phyloP scores from a whole-genome alignment of 306 rosid genomes.

The Castanopsis chinensis region DNA sequence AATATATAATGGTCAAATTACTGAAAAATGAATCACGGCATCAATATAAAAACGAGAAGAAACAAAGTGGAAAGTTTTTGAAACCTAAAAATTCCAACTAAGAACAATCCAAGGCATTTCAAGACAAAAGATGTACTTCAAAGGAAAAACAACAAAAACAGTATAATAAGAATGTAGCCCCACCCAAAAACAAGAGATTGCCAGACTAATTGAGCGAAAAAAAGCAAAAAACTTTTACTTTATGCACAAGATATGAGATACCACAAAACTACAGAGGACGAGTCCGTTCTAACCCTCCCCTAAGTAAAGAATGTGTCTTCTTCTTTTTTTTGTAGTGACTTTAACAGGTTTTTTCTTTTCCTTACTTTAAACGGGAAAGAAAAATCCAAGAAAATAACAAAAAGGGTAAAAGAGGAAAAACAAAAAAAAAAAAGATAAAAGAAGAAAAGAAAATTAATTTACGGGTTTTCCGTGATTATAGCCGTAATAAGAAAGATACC shows the following conservation, averaged over 20 bases:
- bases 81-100: too few relatives aligned
- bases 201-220: not conserved
- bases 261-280: constrained; percentile 13
- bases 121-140: too few relatives aligned
- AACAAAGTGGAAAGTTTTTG: too few relatives aligned
- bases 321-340: not conserved
- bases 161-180: too few relatives aligned
- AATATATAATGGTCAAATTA: too few relatives aligned
- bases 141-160: too few relatives aligned
- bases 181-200: not conserved
- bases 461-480: constrained; percentile 60
- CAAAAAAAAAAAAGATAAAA: not conserved
- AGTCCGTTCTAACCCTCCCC: constrained; percentile 23
- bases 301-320: constrained; percentile 42
- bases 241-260: constrained; percentile 32
- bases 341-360: constrained; percentile 23
- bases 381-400: constrained; percentile 29
- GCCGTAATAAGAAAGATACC: constrained; percentile 87
- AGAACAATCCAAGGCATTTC: too few relatives aligned
- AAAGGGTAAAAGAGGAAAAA: not conserved
- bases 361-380: not conserved
- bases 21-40: too few relatives aligned
- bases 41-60: too few relatives aligned
- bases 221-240: constrained; percentile 26
- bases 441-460: constrained; percentile 30